Evolutionary conservation across 257 asterid species (phyloP).

Genomic region (Lavandula angustifolia): DNA sequence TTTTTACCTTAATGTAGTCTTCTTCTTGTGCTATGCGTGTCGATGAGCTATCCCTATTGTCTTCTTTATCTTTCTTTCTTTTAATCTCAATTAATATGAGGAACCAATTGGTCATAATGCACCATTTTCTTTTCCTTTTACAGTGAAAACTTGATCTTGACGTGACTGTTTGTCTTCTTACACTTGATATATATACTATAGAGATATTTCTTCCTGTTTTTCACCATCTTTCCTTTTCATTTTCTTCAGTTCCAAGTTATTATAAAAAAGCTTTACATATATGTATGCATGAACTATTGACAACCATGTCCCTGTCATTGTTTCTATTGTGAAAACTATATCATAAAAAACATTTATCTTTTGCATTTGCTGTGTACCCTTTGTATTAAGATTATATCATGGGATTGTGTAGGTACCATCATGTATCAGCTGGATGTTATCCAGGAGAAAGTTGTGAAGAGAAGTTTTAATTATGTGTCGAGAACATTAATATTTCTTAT

Average conservation of each 20-base stretch:
- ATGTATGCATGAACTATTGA: background rate
- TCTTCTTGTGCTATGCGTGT: slow-evolving; percentile 24
- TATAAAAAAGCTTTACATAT: background rate
- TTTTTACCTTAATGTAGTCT: background rate
- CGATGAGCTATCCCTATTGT: slow-evolving; percentile 4
- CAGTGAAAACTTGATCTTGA: background rate
- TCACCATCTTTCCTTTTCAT: background rate
- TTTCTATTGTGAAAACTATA: background rate
- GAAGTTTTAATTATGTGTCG: slow-evolving; percentile 50
- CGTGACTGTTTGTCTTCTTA: background rate
- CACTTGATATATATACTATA: background rate
- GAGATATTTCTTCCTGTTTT: background rate
- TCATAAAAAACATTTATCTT: background rate
- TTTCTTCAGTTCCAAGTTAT: background rate
- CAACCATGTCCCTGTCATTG: slow-evolving; percentile 5
- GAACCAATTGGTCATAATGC: slow-evolving; percentile 1
- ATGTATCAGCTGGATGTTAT: slow-evolving; percentile 44
- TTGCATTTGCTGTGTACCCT: too few relatives aligned
- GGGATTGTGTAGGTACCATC: slow-evolving; percentile 47
- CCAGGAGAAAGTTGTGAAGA: slow-evolving; percentile 58
- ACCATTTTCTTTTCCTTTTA: background rate
- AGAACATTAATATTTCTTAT: slow-evolving; percentile 48
- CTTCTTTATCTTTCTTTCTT: background rate
- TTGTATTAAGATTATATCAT: slow-evolving; percentile 14
- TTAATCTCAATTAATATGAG: background rate